phyloP scores from a whole-genome alignment of 2,329 filamentous ascomycete genomes.

The Curvularia sp. region DNA sequence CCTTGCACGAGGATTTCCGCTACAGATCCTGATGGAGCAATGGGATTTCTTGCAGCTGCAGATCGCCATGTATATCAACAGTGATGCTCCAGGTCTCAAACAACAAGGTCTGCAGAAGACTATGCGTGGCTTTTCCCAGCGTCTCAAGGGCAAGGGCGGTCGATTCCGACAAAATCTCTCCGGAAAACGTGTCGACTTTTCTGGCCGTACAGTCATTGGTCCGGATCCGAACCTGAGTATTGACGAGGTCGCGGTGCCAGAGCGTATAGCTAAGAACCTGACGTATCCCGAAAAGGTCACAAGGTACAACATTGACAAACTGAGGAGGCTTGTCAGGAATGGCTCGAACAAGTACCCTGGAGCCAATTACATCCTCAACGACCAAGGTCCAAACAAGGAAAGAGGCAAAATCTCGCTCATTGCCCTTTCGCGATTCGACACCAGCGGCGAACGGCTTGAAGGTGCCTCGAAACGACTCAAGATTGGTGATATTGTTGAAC shows the following conservation, averaged over 20 bases:
- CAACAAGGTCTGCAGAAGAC: slow-evolving; percentile 86
- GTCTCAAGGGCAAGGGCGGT: slow-evolving; percentile 95
- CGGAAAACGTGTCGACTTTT: slow-evolving; percentile 98
- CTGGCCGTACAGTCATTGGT: slow-evolving; percentile 94
- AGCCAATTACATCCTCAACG: slow-evolving; percentile 79
- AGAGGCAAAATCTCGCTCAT: slow-evolving; percentile 75
- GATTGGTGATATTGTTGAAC: slow-evolving; percentile 88
- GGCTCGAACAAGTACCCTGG: slow-evolving; percentile 84
- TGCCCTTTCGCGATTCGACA: slow-evolving; percentile 46
- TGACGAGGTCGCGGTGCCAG: slow-evolving; percentile 90
- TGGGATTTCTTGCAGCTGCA: slow-evolving; percentile 98
- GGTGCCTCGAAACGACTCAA: slow-evolving; percentile 75
- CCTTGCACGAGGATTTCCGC: slow-evolving; percentile 79
- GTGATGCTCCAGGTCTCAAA: slow-evolving; percentile 90
- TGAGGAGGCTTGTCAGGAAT: slow-evolving; percentile 75
- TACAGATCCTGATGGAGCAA: slow-evolving; percentile 93
- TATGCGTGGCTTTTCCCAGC: slow-evolving; percentile 92
- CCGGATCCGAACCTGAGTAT: slow-evolving; percentile 94
- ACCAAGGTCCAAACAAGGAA: slow-evolving; percentile 56
- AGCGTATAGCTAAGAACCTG: slow-evolving; percentile 91
- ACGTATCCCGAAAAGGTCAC: slow-evolving; percentile 93
- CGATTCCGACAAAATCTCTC: slow-evolving; percentile 96
- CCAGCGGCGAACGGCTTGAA: slow-evolving; percentile 66
- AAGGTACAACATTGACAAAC: slow-evolving; percentile 82
- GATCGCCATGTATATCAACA: slow-evolving; percentile 98